Evolutionary conservation across 352 stramenopile genomes (phyloP).

Genomic region (Globisporangium sylvaticum): DNA sequence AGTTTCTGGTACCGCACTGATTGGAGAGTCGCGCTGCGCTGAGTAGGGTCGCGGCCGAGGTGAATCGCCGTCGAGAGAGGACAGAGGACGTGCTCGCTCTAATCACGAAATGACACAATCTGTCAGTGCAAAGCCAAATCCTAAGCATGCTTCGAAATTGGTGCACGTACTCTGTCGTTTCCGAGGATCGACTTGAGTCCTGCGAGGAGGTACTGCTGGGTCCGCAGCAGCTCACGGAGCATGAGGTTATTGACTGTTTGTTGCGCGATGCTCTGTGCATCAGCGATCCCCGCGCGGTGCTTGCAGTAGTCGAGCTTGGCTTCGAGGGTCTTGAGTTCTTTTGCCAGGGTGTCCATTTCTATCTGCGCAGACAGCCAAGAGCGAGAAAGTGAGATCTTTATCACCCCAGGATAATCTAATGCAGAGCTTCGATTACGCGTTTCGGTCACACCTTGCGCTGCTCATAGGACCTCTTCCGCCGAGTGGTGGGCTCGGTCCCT

Average conservation of each 20-base stretch:
- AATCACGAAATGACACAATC: background rate
- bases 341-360: background rate
- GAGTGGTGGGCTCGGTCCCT: background rate
- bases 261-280: background rate
- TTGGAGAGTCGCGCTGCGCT: background rate
- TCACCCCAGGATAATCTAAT: background rate
- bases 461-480: constrained; percentile 1
- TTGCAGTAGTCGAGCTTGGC: constrained; percentile 1
- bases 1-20: background rate
- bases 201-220: constrained; percentile 6
- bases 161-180: background rate
- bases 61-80: background rate
- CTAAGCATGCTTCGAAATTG: background rate
- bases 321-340: background rate
- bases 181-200: constrained; percentile 6
- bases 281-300: background rate
- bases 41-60: background rate
- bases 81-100: background rate
- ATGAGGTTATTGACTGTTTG: background rate
- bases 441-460: background rate
- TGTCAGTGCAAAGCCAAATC: background rate
- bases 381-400: background rate
- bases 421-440: background rate
- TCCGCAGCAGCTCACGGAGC: constrained; percentile 3
- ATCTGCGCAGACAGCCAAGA: background rate